Evolutionary conservation across 495 filamentous ascomycete species (phyloP).

Genomic region (Hyphodiscus hymeniophilus): DNA sequence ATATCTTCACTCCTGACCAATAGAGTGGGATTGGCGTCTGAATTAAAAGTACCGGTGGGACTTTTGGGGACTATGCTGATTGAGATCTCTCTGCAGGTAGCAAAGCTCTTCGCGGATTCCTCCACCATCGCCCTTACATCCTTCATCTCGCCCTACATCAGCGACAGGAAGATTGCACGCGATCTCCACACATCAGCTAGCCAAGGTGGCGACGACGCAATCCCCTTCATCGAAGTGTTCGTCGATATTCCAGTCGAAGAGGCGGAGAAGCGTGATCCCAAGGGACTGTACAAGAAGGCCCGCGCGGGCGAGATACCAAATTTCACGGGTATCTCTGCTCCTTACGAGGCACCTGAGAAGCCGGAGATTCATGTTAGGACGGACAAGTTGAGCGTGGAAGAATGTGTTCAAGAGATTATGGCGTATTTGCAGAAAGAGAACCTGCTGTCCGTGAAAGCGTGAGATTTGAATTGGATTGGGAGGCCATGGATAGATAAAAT

Average conservation of each 20-base stretch:
- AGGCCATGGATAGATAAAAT: neutral
- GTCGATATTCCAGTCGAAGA: conserved; percentile 82
- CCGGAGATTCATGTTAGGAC: conserved; percentile 82
- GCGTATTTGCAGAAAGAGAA: conserved; percentile 62
- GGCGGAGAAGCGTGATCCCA: conserved; percentile 92
- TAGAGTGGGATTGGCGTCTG: no score
- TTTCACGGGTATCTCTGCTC: conserved; percentile 89
- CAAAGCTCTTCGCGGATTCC: conserved; percentile 90
- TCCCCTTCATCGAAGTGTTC: conserved; percentile 90
- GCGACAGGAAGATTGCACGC: conserved; percentile 76
- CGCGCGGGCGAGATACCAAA: conserved; percentile 88
- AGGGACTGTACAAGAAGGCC: conserved; percentile 97
- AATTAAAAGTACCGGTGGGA: no score
- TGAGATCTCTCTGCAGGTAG: conserved; percentile 47
- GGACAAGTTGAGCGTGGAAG: conserved; percentile 67
- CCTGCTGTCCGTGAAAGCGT: conserved; percentile 1
- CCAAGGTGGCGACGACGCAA: conserved; percentile 40
- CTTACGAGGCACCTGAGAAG: conserved; percentile 83
- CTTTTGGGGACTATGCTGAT: neutral
- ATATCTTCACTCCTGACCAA: conserved; percentile 6
- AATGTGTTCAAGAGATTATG: conserved; percentile 77
- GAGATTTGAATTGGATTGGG: neutral
- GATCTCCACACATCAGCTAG: conserved; percentile 56
- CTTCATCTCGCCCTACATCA: conserved; percentile 92
- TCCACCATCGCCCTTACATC: conserved; percentile 82